Evolutionary conservation across 2,329 filamentous ascomycete species (phyloP).

Genomic region (Coleophoma eucalyptorum): DNA sequence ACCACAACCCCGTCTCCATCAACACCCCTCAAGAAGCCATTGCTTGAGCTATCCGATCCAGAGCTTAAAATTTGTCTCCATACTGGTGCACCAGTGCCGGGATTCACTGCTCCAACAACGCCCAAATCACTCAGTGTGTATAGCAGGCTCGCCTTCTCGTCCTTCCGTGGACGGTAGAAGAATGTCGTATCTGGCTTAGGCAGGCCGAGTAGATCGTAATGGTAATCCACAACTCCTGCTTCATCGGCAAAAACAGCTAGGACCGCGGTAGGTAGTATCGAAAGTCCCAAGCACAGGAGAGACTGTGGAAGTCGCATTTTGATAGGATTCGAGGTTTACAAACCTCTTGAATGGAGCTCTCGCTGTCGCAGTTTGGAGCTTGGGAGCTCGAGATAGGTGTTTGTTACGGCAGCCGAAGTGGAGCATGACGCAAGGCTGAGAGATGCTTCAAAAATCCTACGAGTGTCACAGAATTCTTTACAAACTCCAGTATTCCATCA

Average conservation of each 20-base stretch:
- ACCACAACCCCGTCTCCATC: conserved; percentile 76
- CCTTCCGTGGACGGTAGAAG: conserved; percentile 82
- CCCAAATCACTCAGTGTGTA: conserved; percentile 86
- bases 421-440: background rate
- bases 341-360: background rate
- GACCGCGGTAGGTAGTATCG: conserved; percentile 19
- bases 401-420: background rate
- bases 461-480: background rate
- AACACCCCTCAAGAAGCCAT: conserved; percentile 60
- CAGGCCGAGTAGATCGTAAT: conserved; percentile 81
- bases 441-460: background rate
- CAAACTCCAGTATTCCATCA: background rate
- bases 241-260: conserved; percentile 82
- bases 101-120: conserved; percentile 84
- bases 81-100: conserved; percentile 75
- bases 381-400: conserved; percentile 1
- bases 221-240: conserved; percentile 88
- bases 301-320: conserved; percentile 24
- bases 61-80: conserved; percentile 78
- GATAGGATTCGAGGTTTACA: background rate
- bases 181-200: conserved; percentile 83
- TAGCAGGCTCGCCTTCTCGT: conserved; percentile 82
- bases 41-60: conserved; percentile 30
- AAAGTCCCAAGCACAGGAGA: conserved; percentile 23
- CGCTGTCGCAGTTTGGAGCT: background rate